phyloP scores from a whole-genome alignment of 1,139 yeast genomes.

The Candida pseudocylindracea region DNA sequence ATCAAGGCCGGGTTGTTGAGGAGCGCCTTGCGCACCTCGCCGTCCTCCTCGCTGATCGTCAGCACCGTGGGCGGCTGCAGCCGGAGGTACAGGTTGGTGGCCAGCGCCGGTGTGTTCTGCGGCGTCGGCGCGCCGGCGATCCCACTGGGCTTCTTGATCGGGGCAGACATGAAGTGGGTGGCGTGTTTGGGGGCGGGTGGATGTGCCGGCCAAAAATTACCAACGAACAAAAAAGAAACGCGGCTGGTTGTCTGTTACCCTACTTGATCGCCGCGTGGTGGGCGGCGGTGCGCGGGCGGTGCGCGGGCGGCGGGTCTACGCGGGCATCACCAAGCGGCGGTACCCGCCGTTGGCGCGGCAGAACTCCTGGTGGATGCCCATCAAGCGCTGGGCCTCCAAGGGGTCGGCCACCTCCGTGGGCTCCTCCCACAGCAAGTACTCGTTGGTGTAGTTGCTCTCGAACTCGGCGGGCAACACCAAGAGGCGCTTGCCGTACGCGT shows the following conservation, averaged over 20 bases:
- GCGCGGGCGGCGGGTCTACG: too few species aligned
- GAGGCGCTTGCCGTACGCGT: constrained; percentile 30
- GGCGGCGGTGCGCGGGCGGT: too few species aligned
- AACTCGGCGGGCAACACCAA: constrained; percentile 27
- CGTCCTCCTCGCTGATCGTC: constrained; percentile 52
- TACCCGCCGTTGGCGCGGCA: constrained; percentile 27
- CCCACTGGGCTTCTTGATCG: constrained; percentile 50
- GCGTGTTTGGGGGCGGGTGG: not conserved
- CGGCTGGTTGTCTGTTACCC: too few species aligned
- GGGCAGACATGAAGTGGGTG: constrained; percentile 31
- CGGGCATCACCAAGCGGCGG: constrained; percentile 13
- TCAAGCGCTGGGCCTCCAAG: constrained; percentile 18
- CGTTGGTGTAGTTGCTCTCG: constrained; percentile 26
- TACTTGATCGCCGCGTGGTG: too few species aligned
- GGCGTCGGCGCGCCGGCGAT: constrained; percentile 96
- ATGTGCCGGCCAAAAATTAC: too few species aligned
- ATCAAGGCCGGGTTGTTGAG: constrained; percentile 59
- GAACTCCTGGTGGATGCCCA: constrained; percentile 21
- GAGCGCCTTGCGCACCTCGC: constrained; percentile 18
- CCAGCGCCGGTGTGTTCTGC: constrained; percentile 92
- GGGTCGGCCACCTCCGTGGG: constrained; percentile 26
- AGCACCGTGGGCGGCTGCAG: constrained; percentile 54
- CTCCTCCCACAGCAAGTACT: constrained; percentile 24
- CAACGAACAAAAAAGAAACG: too few species aligned
- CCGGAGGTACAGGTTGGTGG: constrained; percentile 53